These are phyloP conservation scores for Mucor circinelloides DNA, from an alignment of 371 early-diverging fungal genomes.

Conservation along the genomic window DNA sequence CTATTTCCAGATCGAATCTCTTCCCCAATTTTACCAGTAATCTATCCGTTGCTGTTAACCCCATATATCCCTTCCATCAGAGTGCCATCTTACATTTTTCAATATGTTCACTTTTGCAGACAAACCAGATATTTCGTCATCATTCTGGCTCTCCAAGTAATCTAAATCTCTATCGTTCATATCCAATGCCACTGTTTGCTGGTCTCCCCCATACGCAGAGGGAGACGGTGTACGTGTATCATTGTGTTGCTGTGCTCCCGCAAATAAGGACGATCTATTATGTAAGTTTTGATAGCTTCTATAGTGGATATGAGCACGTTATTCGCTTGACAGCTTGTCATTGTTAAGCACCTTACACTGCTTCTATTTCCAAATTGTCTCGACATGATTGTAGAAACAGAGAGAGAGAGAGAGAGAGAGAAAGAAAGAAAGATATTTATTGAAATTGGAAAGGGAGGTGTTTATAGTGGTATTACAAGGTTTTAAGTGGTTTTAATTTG, in stretches of 20 bases:
- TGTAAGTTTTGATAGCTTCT: slow-evolving; percentile 54
- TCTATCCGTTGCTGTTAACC: slow-evolving; percentile 18
- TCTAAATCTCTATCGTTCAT: slow-evolving; percentile 54
- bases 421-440: neutral
- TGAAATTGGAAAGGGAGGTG: neutral
- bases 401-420: neutral
- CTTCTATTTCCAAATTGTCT: slow-evolving; percentile 46
- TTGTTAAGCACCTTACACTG: slow-evolving; percentile 35
- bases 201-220: slow-evolving; percentile 7
- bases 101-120: slow-evolving; percentile 51
- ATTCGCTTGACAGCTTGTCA: neutral
- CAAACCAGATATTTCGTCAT: slow-evolving; percentile 48
- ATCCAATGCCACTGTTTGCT: slow-evolving; percentile 23
- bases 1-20: slow-evolving; percentile 53
- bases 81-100: slow-evolving; percentile 38
- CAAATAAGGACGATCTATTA: slow-evolving; percentile 45
- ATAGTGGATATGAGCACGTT: neutral
- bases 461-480: neutral
- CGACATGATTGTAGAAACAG: slow-evolving; percentile 25
- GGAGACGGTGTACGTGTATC: slow-evolving; percentile 33
- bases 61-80: neutral
- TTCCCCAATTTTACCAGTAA: slow-evolving; percentile 55
- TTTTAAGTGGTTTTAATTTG: neutral
- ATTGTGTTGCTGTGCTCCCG: slow-evolving; percentile 21
- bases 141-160: slow-evolving; percentile 53